phyloP scores from a whole-genome alignment of 1,284 basidiomycete species.

The Melampsora larici-populina region DNA sequence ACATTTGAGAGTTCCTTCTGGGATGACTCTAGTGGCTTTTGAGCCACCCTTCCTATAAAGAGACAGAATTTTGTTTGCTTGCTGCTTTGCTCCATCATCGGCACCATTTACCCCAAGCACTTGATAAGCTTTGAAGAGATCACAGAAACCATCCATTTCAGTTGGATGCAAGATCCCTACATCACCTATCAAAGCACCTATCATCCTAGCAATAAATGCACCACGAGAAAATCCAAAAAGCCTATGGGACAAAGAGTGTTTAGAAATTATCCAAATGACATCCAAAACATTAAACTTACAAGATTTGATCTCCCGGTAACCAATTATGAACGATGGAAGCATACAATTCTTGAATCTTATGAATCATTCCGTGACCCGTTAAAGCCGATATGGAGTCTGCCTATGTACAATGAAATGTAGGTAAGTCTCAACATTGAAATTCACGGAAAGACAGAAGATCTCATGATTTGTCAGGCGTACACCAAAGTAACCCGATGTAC shows the following conservation, averaged over 20 bases:
- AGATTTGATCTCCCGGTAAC: conserved; percentile 46
- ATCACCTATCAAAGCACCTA: conserved; percentile 43
- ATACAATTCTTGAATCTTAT: conserved; percentile 45
- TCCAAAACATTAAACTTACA: background rate
- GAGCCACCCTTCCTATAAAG: conserved; percentile 20
- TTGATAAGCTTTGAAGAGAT: conserved; percentile 42
- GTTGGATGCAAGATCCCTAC: conserved; percentile 37
- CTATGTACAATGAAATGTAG: background rate
- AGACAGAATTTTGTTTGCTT: conserved; percentile 22
- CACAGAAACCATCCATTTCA: conserved; percentile 42
- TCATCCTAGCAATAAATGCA: conserved; percentile 42
- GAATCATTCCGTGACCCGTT: conserved; percentile 45
- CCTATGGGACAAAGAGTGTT: conserved; percentile 2
- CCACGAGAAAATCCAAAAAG: conserved; percentile 44
- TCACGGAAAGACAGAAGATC: too few relatives aligned
- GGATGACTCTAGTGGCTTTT: conserved; percentile 8
- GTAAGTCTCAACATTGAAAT: background rate
- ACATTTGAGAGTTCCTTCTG: conserved; percentile 28
- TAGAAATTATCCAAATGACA: background rate
- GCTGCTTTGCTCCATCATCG: background rate
- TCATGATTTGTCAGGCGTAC: background rate
- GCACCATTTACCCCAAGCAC: conserved; percentile 16
- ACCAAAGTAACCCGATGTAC: conserved; percentile 17
- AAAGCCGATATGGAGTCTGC: conserved; percentile 30
- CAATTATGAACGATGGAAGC: conserved; percentile 45